Evolutionary conservation across 257 asterid genomes (phyloP), one percentile per base, ranked within the genome.

Genomic region (Cinchona pubescens): DNA sequence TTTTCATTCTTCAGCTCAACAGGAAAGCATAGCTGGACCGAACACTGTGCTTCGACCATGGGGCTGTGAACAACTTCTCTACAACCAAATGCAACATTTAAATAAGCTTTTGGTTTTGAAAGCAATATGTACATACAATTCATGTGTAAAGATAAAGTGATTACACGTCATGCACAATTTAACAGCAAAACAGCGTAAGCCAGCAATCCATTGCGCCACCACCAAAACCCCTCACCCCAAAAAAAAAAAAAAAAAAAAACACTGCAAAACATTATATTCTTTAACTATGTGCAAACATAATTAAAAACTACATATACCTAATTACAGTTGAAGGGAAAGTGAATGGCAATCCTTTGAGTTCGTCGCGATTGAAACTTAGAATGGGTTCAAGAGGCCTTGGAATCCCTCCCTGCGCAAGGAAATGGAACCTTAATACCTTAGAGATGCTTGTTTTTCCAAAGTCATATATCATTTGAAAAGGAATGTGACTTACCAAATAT

Each of bases 41-140:
- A 93, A 83, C 98, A 93, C 84, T 93, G 98, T 82, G 96, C 97
- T 86, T 93, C 96, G 77, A 93, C 96, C 98, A 93, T 93, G 79
- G 96, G 98, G 81, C 98, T 93, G 73, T 83, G 77, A 68, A 93
- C 98, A 78, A 90, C 90, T 85, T 93, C 96, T 83, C 98, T 93
- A 80, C 77, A 84, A 85, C 75, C 73, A 80, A 40, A 88, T 69
- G 73, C 43, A 73, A 62, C 43, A 75, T 51, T 85, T 68, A 61
- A 48, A 48, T 74, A 53, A 68, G 73, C 79, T 60, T 64, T 63
- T 56, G 69, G 59, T 48, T 67, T 72, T 55, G 10, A 21, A 29
- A 21, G 21, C 5, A 21, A 34, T 55, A 76, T 34, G 75, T 53
- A 51, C 51, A 71, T 8, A 0, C 23, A 7, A 30, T 45, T 46